Conservation (phyloP, 2,329 filamentous ascomycete genomes). For the Alternaria tenuissima region DNA sequence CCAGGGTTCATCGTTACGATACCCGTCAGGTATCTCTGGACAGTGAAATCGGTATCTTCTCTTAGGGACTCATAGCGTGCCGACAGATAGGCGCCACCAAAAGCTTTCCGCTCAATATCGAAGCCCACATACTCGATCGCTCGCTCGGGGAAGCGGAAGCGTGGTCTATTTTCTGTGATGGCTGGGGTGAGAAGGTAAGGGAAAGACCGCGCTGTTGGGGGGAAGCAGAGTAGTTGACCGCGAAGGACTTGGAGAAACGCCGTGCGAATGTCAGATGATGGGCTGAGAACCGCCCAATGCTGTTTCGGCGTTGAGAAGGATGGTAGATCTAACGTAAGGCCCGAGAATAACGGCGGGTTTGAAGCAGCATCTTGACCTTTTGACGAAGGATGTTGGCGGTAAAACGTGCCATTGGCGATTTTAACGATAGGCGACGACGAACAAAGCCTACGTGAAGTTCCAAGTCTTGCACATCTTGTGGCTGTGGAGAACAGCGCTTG, state of each 20-base stretch:
- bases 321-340: conserved; percentile 74
- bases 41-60: conserved; percentile 86
- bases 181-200: conserved; percentile 76
- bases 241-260: conserved; percentile 81
- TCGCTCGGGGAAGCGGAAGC: conserved; percentile 66
- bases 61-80: conserved; percentile 88
- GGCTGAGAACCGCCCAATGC: conserved; percentile 86
- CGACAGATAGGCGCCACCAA: conserved; percentile 77
- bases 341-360: conserved; percentile 77
- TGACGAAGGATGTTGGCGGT: conserved; percentile 71
- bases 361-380: conserved; percentile 53
- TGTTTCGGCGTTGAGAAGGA: conserved; percentile 61
- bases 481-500: conserved; percentile 38
- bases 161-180: conserved; percentile 61
- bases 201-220: conserved; percentile 77
- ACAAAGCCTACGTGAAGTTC: conserved; percentile 25
- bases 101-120: conserved; percentile 71
- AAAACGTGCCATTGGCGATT: conserved; percentile 77
- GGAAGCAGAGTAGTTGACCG: conserved; percentile 77
- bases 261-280: conserved; percentile 80
- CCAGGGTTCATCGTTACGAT: conserved; percentile 83
- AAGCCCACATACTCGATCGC: conserved; percentile 94
- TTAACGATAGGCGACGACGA: conserved; percentile 41
- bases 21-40: conserved; percentile 81
- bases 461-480: conserved; percentile 33